Conservation (phyloP, 306 rosid species). For the Ormosia emarginata region DNA sequence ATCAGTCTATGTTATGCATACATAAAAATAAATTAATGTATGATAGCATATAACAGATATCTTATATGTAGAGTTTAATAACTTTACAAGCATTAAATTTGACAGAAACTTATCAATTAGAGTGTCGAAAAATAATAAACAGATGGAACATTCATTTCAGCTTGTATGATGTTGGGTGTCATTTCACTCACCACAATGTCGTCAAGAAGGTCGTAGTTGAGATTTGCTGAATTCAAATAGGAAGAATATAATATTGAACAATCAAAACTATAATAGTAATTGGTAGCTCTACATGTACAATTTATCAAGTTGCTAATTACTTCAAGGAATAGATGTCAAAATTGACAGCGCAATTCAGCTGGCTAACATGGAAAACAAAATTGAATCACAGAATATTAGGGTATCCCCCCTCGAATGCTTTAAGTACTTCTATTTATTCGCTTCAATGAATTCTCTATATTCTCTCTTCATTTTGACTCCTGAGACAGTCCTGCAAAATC, state of each 20-base stretch:
- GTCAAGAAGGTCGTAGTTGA: neutral
- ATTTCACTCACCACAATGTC: neutral
- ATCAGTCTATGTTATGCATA: too few relatives aligned
- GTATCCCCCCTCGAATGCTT: neutral
- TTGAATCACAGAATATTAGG: conserved; percentile 43
- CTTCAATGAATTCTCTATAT: conserved; percentile 78
- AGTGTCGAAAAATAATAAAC: neutral
- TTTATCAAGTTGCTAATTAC: conserved; percentile 21
- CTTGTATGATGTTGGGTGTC: neutral
- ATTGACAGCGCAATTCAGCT: conserved; percentile 46
- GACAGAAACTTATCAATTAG: neutral
- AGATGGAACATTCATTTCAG: neutral
- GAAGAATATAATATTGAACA: neutral
- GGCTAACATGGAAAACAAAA: conserved; percentile 54
- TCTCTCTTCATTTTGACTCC: conserved; percentile 97
- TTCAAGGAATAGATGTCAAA: conserved; percentile 32
- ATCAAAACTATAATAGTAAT: conserved; percentile 16
- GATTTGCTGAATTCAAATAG: conserved; percentile 3
- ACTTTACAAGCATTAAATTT: neutral
- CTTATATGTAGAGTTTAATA: neutral
- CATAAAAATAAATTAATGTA: neutral
- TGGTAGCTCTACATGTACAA: conserved; percentile 46
- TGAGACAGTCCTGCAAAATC: conserved; percentile 60
- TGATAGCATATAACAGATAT: neutral
- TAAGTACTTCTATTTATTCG: conserved; percentile 53